Evolutionary conservation across 2,329 filamentous ascomycete genomes (phyloP), one percentile per base, ranked within the genome.

Genomic region (Leptographium radiaticola): DNA sequence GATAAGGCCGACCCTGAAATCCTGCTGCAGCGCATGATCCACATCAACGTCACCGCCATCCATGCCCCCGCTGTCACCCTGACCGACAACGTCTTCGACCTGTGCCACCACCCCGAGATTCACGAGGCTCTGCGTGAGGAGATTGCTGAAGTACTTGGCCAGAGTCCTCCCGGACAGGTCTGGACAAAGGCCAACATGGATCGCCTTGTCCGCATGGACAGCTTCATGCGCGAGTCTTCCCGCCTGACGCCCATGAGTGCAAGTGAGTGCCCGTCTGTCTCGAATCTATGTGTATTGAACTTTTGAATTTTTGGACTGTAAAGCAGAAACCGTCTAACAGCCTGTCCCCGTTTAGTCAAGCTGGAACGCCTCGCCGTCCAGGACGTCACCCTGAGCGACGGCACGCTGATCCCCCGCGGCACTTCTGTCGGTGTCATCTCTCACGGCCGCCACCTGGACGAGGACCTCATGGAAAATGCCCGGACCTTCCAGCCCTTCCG

Each of bases 121-220:
- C 64, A 76, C 47, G 66, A 74, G 7, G 69, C 72, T 13, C 62
- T 81, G 2, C 72, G 79, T 2, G 68, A 75, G 30, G 79, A 83
- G 58, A 72, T 75, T 10, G 60, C 66, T 4, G 59, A 65, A 0
- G 69, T 69, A 0, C 59, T 75, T 1, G 63, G 61, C 2, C 64
- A 65, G 15, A 60, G 67, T 20, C 43, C 51, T n/a, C n/a, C 31
- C 20, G 63, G 65, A 31, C 66, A 61, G 33, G 56, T 57, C 11
- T 63, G 65, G 53, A 63, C 62, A 43, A 59, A 62, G 47, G 20
- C 58, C 8, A 62, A 61, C 49, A 54, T 65, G 40, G 64, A 64
- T 34, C 55, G 55, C 56, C 66, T 67, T 62, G 64, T 64, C 56
- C 64, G 62, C 50, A 54, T 66, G n/a, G 65, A 66, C 56, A 64